These are phyloP conservation scores for Penstemon barbatus DNA, from an alignment of 257 asterid genomes.

Conservation along the genomic window DNA sequence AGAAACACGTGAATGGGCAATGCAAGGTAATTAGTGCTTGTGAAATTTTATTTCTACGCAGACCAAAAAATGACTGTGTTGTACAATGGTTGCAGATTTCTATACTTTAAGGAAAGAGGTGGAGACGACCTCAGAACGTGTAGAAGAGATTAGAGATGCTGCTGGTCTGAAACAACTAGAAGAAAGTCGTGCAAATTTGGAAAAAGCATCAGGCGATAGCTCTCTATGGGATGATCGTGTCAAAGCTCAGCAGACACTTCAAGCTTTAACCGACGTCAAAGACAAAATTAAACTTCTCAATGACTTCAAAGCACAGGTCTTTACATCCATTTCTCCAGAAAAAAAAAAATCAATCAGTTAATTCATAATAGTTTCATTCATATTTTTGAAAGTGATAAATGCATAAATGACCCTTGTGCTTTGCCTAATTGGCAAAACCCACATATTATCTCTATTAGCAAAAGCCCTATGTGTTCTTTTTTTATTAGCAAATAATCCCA, in stretches of 20 bases:
- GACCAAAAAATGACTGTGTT: slow-evolving; percentile 24
- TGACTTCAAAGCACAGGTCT: slow-evolving; percentile 85
- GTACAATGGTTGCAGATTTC: slow-evolving; percentile 60
- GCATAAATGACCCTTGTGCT: no score
- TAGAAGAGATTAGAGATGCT: slow-evolving; percentile 72
- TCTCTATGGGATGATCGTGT: slow-evolving; percentile 93
- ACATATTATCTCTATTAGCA: no score
- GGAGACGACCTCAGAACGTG: slow-evolving; percentile 62
- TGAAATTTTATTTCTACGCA: slow-evolving; percentile 2
- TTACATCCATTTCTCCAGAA: slow-evolving; percentile 20
- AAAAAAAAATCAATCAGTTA: neutral
- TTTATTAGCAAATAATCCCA: no score
- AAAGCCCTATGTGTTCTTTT: no score
- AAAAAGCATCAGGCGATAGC: slow-evolving; percentile 78
- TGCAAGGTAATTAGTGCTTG: slow-evolving; percentile 63
- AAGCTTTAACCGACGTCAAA: slow-evolving; percentile 79
- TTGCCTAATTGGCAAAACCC: no score
- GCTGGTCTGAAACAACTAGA: slow-evolving; percentile 81
- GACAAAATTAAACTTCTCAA: slow-evolving; percentile 83
- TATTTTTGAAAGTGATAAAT: no score
- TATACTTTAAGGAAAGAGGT: slow-evolving; percentile 82
- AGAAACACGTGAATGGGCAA: slow-evolving; percentile 82
- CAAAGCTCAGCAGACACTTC: slow-evolving; percentile 94
- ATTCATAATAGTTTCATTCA: neutral
- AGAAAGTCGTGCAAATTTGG: slow-evolving; percentile 62